A percentile compares a stretch with the other conserved stretches of the same genome.
These are phyloP conservation scores for Trametopsis cervina DNA, from an alignment of 768 basidiomycete genomes.

Conservation along the genomic window DNA sequence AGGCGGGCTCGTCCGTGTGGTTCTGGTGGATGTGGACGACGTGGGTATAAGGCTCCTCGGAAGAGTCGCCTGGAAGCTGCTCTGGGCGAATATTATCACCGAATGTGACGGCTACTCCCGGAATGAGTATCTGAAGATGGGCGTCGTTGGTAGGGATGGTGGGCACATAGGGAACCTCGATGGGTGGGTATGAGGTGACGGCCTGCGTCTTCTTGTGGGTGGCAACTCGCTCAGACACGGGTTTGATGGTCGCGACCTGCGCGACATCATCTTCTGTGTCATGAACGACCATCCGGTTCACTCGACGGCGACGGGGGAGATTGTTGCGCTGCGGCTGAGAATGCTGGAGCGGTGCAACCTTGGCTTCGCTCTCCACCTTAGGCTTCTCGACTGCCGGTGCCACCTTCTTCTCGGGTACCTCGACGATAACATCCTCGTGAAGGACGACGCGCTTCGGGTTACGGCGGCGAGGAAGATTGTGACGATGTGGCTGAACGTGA, in stretches of 20 bases:
- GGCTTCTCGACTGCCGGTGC: background rate
- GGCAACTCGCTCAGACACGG: background rate
- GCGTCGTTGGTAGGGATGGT: constrained; percentile 7
- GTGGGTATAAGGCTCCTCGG: constrained; percentile 19
- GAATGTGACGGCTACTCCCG: constrained; percentile 20
- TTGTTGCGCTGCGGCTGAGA: constrained; percentile 20
- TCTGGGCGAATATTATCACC: constrained; percentile 1
- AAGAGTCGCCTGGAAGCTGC: constrained; percentile 3
- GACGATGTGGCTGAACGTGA: constrained; percentile 21
- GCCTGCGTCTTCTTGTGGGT: background rate
- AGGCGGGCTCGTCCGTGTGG: background rate
- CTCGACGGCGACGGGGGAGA: constrained; percentile 16
- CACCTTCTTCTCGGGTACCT: constrained; percentile 6
- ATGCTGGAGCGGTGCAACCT: background rate
- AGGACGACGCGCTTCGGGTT: constrained; percentile 2
- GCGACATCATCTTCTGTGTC: constrained; percentile 2
- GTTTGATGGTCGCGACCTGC: background rate
- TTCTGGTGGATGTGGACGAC: constrained; percentile 18
- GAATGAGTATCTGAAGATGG: constrained; percentile 19
- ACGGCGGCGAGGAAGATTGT: constrained; percentile 17
- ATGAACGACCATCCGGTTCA: constrained; percentile 1
- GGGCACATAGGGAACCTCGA: background rate
- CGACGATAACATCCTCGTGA: background rate
- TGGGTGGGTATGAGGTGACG: background rate
- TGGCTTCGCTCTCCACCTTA: background rate